Conservation (phyloP, 1,284 basidiomycete species). For the Cystobasidium pallidum region DNA sequence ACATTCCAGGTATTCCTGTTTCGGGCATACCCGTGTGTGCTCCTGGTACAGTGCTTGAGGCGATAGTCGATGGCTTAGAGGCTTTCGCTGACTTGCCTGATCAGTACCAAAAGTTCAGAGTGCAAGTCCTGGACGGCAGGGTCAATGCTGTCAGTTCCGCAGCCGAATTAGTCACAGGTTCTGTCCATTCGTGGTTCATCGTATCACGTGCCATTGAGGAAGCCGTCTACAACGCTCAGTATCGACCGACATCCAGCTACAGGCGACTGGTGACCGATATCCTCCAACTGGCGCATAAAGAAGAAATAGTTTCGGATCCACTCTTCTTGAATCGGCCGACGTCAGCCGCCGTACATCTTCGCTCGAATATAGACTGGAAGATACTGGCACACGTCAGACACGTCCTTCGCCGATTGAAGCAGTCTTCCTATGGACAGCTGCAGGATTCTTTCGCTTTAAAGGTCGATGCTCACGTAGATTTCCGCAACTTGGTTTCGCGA, state of each 20-base stretch:
- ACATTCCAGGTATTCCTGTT: not conserved
- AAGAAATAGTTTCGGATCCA: constrained; percentile 62
- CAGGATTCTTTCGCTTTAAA: not conserved
- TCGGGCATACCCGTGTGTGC: constrained; percentile 1
- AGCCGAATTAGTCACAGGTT: constrained; percentile 50
- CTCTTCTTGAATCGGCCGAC: constrained; percentile 68
- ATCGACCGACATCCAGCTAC: constrained; percentile 25
- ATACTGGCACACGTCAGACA: constrained; percentile 72
- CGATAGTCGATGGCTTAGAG: constrained; percentile 31
- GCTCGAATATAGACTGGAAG: constrained; percentile 68
- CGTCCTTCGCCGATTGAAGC: constrained; percentile 56
- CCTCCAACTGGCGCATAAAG: constrained; percentile 45
- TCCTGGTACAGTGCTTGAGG: constrained; percentile 45
- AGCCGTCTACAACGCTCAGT: constrained; percentile 33
- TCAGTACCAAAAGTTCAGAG: constrained; percentile 12
- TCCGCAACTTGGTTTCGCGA: constrained; percentile 7
- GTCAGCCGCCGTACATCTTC: constrained; percentile 71
- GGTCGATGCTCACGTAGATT: constrained; percentile 13
- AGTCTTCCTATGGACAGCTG: not conserved
- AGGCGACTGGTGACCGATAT: constrained; percentile 49
- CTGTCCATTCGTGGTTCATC: constrained; percentile 49
- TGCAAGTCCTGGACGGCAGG: constrained; percentile 23
- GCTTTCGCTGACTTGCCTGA: constrained; percentile 20
- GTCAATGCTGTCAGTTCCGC: constrained; percentile 49
- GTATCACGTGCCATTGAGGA: constrained; percentile 44